Conservation (phyloP, 2,329 filamentous ascomycete species). For the Cladosporium colombiae region DNA sequence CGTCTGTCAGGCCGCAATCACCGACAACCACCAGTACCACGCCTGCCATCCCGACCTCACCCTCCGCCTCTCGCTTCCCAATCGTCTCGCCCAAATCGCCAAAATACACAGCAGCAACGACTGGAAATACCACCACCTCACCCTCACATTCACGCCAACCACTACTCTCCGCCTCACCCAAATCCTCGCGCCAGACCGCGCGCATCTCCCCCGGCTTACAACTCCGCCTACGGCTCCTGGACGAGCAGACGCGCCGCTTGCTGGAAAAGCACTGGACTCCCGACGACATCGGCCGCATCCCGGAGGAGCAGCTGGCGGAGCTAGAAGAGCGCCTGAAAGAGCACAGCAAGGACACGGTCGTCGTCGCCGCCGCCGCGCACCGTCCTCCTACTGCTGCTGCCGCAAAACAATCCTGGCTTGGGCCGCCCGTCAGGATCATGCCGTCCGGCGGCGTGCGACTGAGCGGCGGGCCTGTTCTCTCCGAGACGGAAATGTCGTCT, state of each 20-base stretch:
- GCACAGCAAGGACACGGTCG: constrained; percentile 37
- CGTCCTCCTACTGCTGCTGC: constrained; percentile 49
- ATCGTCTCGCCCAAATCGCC: neutral
- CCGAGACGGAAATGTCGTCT: constrained; percentile 37
- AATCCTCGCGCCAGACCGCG: constrained; percentile 39
- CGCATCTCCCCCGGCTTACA: constrained; percentile 45
- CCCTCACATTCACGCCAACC: neutral
- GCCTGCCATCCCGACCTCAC: neutral
- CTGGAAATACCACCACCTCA: neutral
- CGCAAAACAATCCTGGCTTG: constrained; percentile 66
- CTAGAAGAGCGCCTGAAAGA: constrained; percentile 59
- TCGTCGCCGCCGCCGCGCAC: constrained; percentile 54
- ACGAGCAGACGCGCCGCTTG: constrained; percentile 40
- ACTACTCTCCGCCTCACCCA: neutral
- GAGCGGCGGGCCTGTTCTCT: constrained; percentile 34
- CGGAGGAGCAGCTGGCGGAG: constrained; percentile 68
- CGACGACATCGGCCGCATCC: constrained; percentile 65
- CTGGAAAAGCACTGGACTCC: constrained; percentile 31
- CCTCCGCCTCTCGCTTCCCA: neutral
- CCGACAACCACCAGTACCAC: neutral
- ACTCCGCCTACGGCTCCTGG: constrained; percentile 47
- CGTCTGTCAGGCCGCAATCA: neutral
- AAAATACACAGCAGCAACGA: neutral
- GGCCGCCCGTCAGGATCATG: constrained; percentile 38
- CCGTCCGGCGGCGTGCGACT: constrained; percentile 34